These are phyloP conservation scores for Lasiodiplodia theobromae DNA, from an alignment of 2,329 filamentous ascomycete species.

Conservation along the genomic window DNA sequence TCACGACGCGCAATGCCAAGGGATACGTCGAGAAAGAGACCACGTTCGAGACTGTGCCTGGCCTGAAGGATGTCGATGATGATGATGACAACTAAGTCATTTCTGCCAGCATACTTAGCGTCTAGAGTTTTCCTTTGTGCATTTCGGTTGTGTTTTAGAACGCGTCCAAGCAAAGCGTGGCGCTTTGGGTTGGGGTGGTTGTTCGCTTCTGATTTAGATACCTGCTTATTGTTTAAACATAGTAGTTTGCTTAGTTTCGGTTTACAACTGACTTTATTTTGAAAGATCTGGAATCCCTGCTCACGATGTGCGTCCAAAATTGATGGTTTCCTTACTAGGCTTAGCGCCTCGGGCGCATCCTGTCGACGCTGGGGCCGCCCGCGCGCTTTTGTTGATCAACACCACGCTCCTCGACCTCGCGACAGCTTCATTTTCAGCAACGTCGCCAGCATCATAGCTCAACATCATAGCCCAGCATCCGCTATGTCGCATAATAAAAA, in stretches of 20 bases:
- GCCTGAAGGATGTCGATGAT: conserved; percentile 34
- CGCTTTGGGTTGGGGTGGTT: background rate
- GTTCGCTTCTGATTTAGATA: conserved; percentile 8
- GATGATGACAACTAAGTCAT: conserved; percentile 17
- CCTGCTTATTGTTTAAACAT: conserved; percentile 14
- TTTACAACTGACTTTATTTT: background rate
- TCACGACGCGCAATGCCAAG: conserved; percentile 41
- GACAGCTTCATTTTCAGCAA: background rate
- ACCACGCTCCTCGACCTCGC: conserved; percentile 1
- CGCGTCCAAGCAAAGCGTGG: background rate
- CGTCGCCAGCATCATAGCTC: conserved; percentile 9
- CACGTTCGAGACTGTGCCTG: conserved; percentile 30
- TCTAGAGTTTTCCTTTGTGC: background rate
- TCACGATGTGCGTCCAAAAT: background rate
- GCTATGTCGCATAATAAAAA: conserved; percentile 4
- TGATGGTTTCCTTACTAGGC: background rate
- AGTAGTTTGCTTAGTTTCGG: background rate
- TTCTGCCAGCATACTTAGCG: background rate
- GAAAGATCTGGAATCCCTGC: background rate
- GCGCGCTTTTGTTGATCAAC: conserved; percentile 22
- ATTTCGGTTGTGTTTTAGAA: background rate
- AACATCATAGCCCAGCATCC: conserved; percentile 14
- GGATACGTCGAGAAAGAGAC: conserved; percentile 35
- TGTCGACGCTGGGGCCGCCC: background rate
- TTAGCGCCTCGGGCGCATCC: background rate